Evolutionary conservation across 768 basidiomycete species (phyloP), one percentile per base, ranked within the genome.

Genomic region (Phlebiopsis gigantea): DNA sequence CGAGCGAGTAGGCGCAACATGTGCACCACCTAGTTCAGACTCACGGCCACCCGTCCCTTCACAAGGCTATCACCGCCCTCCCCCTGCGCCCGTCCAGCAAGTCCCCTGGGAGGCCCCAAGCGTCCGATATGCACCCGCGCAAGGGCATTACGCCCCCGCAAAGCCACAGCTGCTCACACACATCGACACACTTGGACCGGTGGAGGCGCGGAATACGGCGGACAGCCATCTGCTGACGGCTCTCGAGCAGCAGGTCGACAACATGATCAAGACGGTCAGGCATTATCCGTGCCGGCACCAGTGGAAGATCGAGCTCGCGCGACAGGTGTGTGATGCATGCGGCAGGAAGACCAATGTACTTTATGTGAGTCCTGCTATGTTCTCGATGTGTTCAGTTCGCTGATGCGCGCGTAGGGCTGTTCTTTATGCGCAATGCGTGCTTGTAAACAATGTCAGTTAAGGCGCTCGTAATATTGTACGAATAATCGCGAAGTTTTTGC

Each of bases 291-390:
- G 50, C 24, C 50, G 31, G 50, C 50, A 51, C 50, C 29, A 51
- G 50, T 51, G 50, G 50, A 30, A 31, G 5, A 30, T 51, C 31
- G 50, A 51, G 29, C 21, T 51, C 17, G 10, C n/a, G 31, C 50
- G 50, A 21, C 29, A 51, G 31, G 50, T 51, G 50, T 51, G 50
- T 31, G 50, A 51, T 30, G 34, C 19, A 21, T 51, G 50, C n/a
- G 31, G 29, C 31, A 30, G 50, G 50, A 29, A 30, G 50, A 19
- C n/a, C 14, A 22, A 34, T 22, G 50, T 51, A 10, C 29, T 51
- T 25, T 51, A 51, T 25, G 50, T 51, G 50, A 51, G 50, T 51
- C 4, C 17, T 39, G 12, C 17, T 7, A 34, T 34, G 34, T n/a
- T n/a, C n/a, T n/a, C n/a, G n/a, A n/a, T n/a, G n/a, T n/a, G n/a